These are phyloP conservation scores for Melanopsichium pennsylvanicum DNA, from an alignment of 1,284 basidiomycete genomes.

Conservation along the genomic window DNA sequence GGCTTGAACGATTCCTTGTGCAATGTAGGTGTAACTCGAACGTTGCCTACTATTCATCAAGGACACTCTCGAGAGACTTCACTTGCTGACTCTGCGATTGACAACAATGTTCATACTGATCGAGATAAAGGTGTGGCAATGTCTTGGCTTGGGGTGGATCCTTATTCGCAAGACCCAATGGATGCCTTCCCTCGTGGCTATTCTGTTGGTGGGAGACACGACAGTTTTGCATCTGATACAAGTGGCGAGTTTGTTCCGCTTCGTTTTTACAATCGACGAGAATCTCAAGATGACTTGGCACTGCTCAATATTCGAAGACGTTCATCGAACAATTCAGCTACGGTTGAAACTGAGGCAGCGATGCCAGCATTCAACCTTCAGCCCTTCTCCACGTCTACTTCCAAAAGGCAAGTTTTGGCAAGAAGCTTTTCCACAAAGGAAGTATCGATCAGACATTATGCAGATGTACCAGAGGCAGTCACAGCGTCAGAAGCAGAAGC, in stretches of 20 bases:
- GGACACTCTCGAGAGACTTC: slow-evolving; percentile 29
- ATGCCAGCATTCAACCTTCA: slow-evolving; percentile 17
- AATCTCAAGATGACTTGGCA: slow-evolving; percentile 28
- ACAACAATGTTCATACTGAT: neutral
- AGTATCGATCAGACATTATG: no score
- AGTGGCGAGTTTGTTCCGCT: slow-evolving; percentile 20
- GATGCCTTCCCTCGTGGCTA: neutral
- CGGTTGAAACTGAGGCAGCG: no score
- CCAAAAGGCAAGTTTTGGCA: neutral
- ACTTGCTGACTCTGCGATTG: slow-evolving; percentile 1
- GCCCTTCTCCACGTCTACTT: slow-evolving; percentile 5
- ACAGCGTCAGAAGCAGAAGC: slow-evolving; percentile 6
- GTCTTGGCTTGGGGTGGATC: slow-evolving; percentile 14
- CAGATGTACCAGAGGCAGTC: slow-evolving; percentile 23
- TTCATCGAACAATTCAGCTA: neutral
- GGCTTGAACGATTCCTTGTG: neutral
- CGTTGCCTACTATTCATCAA: slow-evolving; percentile 37
- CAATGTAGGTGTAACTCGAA: slow-evolving; percentile 2
- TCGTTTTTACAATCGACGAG: slow-evolving; percentile 11
- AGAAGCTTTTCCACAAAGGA: slow-evolving; percentile 4
- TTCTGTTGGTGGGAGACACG: slow-evolving; percentile 1
- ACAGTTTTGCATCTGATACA: slow-evolving; percentile 15
- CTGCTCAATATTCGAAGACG: slow-evolving; percentile 2
- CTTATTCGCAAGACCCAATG: slow-evolving; percentile 1
- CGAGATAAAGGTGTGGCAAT: neutral